phyloP scores from a whole-genome alignment of 169 alveolate species.

The Plasmodium vinckei region DNA sequence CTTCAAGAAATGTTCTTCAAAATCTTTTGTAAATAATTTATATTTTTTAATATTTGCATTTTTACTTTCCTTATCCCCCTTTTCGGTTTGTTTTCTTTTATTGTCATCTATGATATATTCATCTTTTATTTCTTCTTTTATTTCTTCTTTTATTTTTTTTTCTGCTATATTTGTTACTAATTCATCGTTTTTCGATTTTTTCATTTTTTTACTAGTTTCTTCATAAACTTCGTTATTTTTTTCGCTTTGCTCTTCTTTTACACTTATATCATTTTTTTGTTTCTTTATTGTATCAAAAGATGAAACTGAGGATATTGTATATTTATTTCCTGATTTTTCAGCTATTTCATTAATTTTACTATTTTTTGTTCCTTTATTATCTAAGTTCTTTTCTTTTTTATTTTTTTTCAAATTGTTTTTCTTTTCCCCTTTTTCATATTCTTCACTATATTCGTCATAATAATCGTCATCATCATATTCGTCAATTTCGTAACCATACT shows the following conservation, averaged over 20 bases:
- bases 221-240: slow-evolving; percentile 2
- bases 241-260: neutral
- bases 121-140: neutral
- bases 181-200: neutral
- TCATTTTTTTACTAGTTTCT: neutral
- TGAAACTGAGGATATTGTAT: too few relatives aligned
- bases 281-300: slow-evolving; percentile 1
- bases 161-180: neutral
- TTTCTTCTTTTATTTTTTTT: neutral
- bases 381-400: neutral
- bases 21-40: slow-evolving; percentile 76
- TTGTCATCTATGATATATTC: neutral
- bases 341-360: neutral
- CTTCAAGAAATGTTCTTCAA: slow-evolving; percentile 66
- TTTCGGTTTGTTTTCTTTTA: neutral
- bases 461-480: neutral
- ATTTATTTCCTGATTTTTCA: neutral
- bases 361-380: neutral
- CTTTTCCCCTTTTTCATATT: neutral
- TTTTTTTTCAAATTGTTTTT: neutral
- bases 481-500: neutral
- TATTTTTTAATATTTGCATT: slow-evolving; percentile 30
- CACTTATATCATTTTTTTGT: neutral
- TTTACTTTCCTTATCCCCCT: slow-evolving; percentile 19
- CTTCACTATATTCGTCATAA: neutral